These are phyloP conservation scores for Phlebiopsis flavidoalba DNA, from an alignment of 768 basidiomycete genomes.

Conservation along the genomic window DNA sequence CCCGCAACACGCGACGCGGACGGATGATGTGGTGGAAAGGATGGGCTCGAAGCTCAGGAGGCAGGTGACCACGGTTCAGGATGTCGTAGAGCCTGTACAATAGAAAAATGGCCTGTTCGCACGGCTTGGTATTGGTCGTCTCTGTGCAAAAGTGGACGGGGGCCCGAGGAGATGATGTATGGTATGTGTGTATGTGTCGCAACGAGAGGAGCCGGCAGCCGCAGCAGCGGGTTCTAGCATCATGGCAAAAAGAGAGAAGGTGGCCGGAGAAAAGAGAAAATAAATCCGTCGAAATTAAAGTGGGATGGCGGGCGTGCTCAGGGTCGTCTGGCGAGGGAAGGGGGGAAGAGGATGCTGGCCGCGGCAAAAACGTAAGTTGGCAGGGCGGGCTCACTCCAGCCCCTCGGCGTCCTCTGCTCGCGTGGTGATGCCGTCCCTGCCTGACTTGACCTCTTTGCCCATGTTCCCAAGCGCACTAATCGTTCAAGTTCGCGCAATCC, in stretches of 20 bases:
- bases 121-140: not conserved
- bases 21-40: not conserved
- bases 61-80: not conserved
- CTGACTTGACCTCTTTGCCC: not conserved
- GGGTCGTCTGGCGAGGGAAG: not conserved
- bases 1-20: not conserved
- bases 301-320: not conserved
- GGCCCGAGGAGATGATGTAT: not conserved
- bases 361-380: not conserved
- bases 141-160: not conserved
- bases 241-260: not conserved
- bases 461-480: not conserved
- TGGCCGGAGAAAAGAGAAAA: not conserved
- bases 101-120: not conserved
- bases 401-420: not conserved
- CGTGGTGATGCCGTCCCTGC: conserved; percentile 1
- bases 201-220: not conserved
- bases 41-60: not conserved
- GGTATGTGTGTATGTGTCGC: not conserved
- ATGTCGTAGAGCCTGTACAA: not conserved
- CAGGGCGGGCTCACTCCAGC: not conserved
- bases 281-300: not conserved
- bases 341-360: not conserved
- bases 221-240: not conserved
- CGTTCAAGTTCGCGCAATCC: not conserved